phyloP scores from a whole-genome alignment of 345 rosid genomes.

The Salix purpurea region DNA sequence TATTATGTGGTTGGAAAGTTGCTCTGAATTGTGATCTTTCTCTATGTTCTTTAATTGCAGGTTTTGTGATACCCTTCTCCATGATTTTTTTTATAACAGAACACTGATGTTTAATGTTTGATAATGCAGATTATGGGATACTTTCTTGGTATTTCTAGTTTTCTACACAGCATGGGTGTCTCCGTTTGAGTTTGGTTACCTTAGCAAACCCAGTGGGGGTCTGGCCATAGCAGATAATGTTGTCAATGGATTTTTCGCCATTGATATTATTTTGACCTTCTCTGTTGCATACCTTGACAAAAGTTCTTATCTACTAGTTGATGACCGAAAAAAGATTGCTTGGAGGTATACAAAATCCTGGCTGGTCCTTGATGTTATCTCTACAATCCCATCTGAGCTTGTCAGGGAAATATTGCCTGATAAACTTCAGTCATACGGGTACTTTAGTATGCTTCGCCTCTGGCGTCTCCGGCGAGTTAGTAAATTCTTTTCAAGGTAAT shows the following conservation, averaged over 20 bases:
- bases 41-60: background rate
- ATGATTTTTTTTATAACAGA: background rate
- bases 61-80: background rate
- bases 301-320: slow-evolving; percentile 58
- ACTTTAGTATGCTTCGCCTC: slow-evolving; percentile 74
- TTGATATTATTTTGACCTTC: slow-evolving; percentile 77
- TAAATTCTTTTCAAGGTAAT: slow-evolving; percentile 49
- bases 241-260: slow-evolving; percentile 58
- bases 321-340: slow-evolving; percentile 50
- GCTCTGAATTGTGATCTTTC: background rate
- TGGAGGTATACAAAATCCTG: slow-evolving; percentile 54
- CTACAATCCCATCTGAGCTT: slow-evolving; percentile 68
- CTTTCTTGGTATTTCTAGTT: slow-evolving; percentile 63
- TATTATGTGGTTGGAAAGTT: background rate
- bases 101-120: background rate
- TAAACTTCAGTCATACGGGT: slow-evolving; percentile 48
- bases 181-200: slow-evolving; percentile 77
- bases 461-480: slow-evolving; percentile 94
- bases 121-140: slow-evolving; percentile 66
- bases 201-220: slow-evolving; percentile 38
- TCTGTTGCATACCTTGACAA: slow-evolving; percentile 76
- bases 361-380: slow-evolving; percentile 60
- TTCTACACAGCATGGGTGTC: slow-evolving; percentile 91
- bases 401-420: slow-evolving; percentile 40
- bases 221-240: slow-evolving; percentile 52